Base-by-base conservation (phyloP, 805 yeast genomes). In the Lachancea cidri region DNA sequence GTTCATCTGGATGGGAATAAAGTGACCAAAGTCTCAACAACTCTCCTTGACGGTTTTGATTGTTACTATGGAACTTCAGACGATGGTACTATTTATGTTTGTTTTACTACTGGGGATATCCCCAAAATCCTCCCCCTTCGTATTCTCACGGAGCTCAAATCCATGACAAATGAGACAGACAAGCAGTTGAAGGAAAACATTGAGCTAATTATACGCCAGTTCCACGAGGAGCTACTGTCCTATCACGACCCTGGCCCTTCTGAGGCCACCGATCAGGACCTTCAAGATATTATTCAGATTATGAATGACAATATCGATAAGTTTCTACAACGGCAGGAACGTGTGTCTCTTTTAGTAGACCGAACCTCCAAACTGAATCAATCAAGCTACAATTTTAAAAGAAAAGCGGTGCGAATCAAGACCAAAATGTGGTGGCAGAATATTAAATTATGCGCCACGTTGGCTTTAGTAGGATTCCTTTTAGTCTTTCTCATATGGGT, bases 301-400 rank as follows among this genome's bases (percentile, higher is more conserved):
- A 62, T 63, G 67, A 63, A 62, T 45, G 65, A 62, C 43, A 63
- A 63, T 40, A 62, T 63, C 20, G 65, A 60, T 45, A 60, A 59
- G 55, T 72, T 87, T 18, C 66, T 86, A 50, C 79, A 77, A 49
- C 73, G 96, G 38, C 95, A 94, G 16, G 95, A 86, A 53, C 73
- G 84, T 39, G 77, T 86, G 44, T 75, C 77, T 49, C 62, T 74
- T 30, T 68, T 86, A 47, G 91, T 86, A 22, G 85, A 81, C 59
- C 86, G 86, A 59, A 87, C 96, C 1, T 82, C 83, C 46, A 71
- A 79, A 39, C 71, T 86, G 60, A 84, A 80, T 49, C 71, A 75
- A 30, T 76, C 77, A 27, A 77, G 93, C 6, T 74, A 70, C 63
- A 73, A 81, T 19, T 86, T 86, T 58, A 79, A 86, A 49, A 77